Conservation (phyloP, 2,329 filamentous ascomycete species). For the Beauveria sp. region DNA sequence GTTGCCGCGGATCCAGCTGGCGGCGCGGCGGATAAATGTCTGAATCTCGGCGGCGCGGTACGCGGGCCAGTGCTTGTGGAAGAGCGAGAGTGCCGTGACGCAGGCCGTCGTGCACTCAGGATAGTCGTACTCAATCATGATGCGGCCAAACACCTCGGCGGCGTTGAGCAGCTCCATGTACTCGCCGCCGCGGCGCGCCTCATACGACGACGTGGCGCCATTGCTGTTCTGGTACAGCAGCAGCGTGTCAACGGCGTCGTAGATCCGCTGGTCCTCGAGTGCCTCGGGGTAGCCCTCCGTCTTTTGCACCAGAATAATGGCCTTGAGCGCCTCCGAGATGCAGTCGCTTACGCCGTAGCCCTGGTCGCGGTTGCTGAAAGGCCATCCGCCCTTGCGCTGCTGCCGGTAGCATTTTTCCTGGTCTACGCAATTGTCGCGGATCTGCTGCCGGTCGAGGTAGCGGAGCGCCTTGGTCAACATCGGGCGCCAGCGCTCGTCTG, state of each 20-base stretch:
- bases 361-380: constrained; percentile 86
- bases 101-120: constrained; percentile 95
- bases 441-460: constrained; percentile 87
- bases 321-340: constrained; percentile 82
- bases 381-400: constrained; percentile 87
- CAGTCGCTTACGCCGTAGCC: constrained; percentile 96
- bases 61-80: constrained; percentile 71
- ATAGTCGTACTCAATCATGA: constrained; percentile 99
- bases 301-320: constrained; percentile 76
- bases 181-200: constrained; percentile 68
- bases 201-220: constrained; percentile 86
- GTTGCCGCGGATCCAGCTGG: constrained; percentile 72
- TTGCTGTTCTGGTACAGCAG: constrained; percentile 83
- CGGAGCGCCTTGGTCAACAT: constrained; percentile 77
- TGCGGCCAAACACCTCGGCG: constrained; percentile 89
- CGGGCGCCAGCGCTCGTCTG: constrained; percentile 66
- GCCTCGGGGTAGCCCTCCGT: constrained; percentile 66
- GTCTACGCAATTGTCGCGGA: constrained; percentile 72
- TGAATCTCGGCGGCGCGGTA: constrained; percentile 73
- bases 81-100: constrained; percentile 76
- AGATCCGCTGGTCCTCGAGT: constrained; percentile 69
- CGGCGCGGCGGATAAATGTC: constrained; percentile 62
- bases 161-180: constrained; percentile 83
- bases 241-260: constrained; percentile 83
- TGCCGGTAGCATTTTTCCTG: constrained; percentile 82